These are phyloP conservation scores for Chlorella sp. DNA, from an alignment of 139 green algal genomes.

Conservation along the genomic window DNA sequence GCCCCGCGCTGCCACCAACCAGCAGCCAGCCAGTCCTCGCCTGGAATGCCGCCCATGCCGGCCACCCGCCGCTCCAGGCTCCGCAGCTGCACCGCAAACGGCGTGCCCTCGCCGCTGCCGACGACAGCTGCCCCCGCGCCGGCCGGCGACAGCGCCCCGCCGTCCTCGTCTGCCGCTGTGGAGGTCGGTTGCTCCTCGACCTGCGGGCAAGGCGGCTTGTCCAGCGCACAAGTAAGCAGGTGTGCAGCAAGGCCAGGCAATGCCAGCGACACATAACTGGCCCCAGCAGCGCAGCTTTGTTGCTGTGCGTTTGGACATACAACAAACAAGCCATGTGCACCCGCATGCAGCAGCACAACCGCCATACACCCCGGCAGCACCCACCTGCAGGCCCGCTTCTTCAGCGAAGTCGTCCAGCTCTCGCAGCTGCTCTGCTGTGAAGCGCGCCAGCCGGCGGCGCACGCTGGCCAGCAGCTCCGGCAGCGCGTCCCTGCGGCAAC, in stretches of 20 bases:
- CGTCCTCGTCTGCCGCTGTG: neutral
- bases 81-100: conserved; percentile 11
- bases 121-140: neutral
- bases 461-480: conserved; percentile 13
- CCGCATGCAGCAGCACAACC: neutral
- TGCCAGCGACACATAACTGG: too few species aligned
- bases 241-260: neutral
- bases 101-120: neutral
- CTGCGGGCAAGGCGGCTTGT: too few species aligned
- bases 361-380: neutral
- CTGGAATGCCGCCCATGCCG: conserved; percentile 28
- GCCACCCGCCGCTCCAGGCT: conserved; percentile 24
- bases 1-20: too few species aligned
- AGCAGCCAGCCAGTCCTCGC: too few species aligned
- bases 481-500: neutral
- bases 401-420: conserved; percentile 4
- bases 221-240: neutral
- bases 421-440: neutral
- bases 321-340: neutral
- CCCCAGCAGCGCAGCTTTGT: too few species aligned
- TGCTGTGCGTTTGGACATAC: too few species aligned
- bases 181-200: neutral
- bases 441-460: neutral
- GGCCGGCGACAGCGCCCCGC: neutral
- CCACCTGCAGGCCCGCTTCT: conserved; percentile 26